These are phyloP conservation scores for Fusarium stilboides DNA, from an alignment of 2,329 filamentous ascomycete species.

Conservation along the genomic window DNA sequence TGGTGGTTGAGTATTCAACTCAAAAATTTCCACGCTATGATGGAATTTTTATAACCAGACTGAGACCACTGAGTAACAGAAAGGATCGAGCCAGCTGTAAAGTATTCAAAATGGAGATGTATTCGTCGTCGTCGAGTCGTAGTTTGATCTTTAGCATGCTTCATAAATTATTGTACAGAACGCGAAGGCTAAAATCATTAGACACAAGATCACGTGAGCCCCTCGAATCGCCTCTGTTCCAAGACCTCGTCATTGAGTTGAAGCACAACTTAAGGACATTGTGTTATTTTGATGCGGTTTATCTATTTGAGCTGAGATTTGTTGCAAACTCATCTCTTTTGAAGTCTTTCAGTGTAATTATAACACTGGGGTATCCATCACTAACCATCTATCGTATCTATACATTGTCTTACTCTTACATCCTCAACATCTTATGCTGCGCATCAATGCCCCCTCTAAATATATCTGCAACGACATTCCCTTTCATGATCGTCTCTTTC, in stretches of 20 bases:
- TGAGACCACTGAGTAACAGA: too few relatives aligned
- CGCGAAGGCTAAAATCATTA: constrained; percentile 12
- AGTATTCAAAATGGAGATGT: neutral
- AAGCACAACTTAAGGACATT: neutral
- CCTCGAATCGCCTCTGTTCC: constrained; percentile 6
- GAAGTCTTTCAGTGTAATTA: constrained; percentile 1
- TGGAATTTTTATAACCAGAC: neutral
- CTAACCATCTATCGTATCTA: constrained; percentile 1
- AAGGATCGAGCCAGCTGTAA: accelerated
- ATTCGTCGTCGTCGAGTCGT: neutral
- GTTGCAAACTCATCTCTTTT: neutral
- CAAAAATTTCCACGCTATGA: neutral
- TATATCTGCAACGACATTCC: constrained; percentile 78
- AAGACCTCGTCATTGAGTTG: neutral
- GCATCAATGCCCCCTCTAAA: constrained; percentile 79
- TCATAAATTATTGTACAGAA: constrained; percentile 10
- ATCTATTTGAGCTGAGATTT: neutral
- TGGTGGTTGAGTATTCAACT: neutral
- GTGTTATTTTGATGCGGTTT: neutral
- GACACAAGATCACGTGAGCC: constrained; percentile 41
- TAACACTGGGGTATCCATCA: constrained; percentile 33
- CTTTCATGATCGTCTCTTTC: constrained; percentile 76
- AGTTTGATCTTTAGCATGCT: neutral
- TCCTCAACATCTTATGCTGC: constrained; percentile 66
- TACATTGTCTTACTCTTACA: constrained; percentile 51